phyloP scores from a whole-genome alignment of 2,329 filamentous ascomycete species.

The Cladorrhinum sp. region DNA sequence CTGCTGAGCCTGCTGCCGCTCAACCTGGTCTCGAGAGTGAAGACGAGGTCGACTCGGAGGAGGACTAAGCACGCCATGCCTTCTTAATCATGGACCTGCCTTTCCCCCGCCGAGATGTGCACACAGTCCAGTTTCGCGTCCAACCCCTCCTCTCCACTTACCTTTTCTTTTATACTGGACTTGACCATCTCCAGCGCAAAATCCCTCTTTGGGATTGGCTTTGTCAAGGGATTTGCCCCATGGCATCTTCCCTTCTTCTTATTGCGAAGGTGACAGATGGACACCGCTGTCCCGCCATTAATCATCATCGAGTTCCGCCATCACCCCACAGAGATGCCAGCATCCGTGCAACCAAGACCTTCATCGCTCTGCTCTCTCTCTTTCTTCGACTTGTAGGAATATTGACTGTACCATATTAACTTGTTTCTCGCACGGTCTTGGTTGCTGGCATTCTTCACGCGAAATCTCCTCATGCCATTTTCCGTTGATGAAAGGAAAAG shows the following conservation, averaged over 20 bases:
- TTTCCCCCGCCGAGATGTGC: background rate
- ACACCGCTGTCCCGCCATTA: background rate
- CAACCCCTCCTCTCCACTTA: background rate
- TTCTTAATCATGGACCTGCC: background rate
- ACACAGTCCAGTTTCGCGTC: background rate
- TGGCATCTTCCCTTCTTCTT: background rate
- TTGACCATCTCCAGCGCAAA: background rate
- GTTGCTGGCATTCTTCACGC: background rate
- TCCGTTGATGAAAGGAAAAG: background rate
- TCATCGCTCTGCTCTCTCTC: conserved; percentile 8
- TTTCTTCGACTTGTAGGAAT: conserved; percentile 23
- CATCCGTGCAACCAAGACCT: conserved; percentile 7
- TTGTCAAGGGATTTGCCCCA: background rate
- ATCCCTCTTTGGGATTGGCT: background rate
- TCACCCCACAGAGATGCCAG: background rate
- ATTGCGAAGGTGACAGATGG: background rate
- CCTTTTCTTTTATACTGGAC: background rate
- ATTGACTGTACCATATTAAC: conserved; percentile 14
- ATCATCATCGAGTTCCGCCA: background rate
- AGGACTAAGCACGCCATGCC: conserved; percentile 31
- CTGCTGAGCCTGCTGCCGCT: conserved; percentile 8
- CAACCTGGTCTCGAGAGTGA: conserved; percentile 41
- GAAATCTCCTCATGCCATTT: background rate
- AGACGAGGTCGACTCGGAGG: conserved; percentile 55
- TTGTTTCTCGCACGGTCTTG: background rate